phyloP scores from a whole-genome alignment of 2,329 filamentous ascomycete species.

The Fusarium agapanthi region DNA sequence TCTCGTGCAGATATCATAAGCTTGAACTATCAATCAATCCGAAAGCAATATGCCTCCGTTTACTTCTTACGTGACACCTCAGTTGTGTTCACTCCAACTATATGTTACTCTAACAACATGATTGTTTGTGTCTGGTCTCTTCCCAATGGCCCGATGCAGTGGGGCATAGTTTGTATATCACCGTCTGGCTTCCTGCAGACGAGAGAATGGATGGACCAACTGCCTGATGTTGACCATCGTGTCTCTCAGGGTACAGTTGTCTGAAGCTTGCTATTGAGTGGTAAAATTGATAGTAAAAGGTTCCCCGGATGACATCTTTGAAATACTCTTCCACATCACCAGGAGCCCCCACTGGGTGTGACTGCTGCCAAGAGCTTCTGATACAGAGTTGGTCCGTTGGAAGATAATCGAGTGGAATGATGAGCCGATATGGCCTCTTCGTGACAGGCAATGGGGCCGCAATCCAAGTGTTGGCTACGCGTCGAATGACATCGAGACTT shows the following conservation, averaged over 20 bases:
- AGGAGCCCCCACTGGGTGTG: background rate
- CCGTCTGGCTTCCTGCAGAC: too few relatives aligned
- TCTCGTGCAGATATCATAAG: too few relatives aligned
- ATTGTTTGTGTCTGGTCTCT: too few relatives aligned
- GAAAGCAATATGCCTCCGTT: too few relatives aligned
- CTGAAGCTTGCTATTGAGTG: background rate
- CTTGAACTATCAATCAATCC: too few relatives aligned
- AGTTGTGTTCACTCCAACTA: too few relatives aligned
- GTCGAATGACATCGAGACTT: background rate
- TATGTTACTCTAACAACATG: too few relatives aligned
- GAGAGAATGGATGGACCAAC: too few relatives aligned
- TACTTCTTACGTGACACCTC: too few relatives aligned
- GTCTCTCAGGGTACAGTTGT: accelerated
- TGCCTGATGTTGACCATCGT: accelerated
- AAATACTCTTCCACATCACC: background rate
- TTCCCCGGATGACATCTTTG: background rate
- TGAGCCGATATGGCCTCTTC: background rate
- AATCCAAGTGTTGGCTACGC: background rate
- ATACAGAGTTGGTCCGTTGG: background rate
- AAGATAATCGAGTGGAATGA: background rate
- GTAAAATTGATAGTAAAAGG: background rate
- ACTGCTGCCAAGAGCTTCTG: background rate
- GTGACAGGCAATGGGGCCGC: accelerated
- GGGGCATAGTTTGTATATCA: too few relatives aligned
- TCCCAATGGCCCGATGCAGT: too few relatives aligned